phyloP scores from a whole-genome alignment of 495 filamentous ascomycete species.

The Penicillium daleae region DNA sequence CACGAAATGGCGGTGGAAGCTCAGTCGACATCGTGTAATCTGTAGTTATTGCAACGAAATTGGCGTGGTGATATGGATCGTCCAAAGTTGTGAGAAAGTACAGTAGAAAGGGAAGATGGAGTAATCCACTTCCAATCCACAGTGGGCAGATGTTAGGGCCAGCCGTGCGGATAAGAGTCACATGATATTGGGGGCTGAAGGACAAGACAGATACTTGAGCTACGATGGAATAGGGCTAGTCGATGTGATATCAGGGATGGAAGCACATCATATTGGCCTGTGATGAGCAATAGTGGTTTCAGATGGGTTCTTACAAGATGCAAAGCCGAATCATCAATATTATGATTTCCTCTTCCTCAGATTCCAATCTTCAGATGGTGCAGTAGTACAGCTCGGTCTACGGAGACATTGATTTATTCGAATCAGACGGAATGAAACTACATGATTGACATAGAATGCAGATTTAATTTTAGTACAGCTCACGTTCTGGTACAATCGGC shows the following conservation, averaged over 20 bases:
- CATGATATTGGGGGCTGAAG: background rate
- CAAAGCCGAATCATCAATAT: too few relatives aligned
- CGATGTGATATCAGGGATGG: background rate
- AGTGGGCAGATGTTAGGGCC: conserved; percentile 6
- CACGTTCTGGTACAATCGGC: conserved; percentile 21
- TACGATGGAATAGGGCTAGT: background rate
- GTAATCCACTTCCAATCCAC: background rate
- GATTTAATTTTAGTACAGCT: conserved; percentile 23
- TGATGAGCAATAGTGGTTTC: background rate
- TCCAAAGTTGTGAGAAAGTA: background rate
- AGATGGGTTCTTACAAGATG: too few relatives aligned
- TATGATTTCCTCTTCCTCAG: background rate
- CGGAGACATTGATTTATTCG: background rate
- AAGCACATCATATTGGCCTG: background rate
- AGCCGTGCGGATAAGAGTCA: background rate
- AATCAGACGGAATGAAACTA: background rate
- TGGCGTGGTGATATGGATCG: background rate
- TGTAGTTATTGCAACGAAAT: background rate
- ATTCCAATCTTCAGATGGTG: background rate
- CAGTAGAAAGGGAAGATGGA: conserved; percentile 3
- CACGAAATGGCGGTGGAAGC: conserved; percentile 19
- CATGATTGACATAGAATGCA: background rate
- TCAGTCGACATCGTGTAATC: conserved; percentile 20
- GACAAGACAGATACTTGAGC: background rate
- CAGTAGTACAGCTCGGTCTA: background rate